phyloP scores from a whole-genome alignment of 805 yeast genomes.

The Nakazawaea pomicola region DNA sequence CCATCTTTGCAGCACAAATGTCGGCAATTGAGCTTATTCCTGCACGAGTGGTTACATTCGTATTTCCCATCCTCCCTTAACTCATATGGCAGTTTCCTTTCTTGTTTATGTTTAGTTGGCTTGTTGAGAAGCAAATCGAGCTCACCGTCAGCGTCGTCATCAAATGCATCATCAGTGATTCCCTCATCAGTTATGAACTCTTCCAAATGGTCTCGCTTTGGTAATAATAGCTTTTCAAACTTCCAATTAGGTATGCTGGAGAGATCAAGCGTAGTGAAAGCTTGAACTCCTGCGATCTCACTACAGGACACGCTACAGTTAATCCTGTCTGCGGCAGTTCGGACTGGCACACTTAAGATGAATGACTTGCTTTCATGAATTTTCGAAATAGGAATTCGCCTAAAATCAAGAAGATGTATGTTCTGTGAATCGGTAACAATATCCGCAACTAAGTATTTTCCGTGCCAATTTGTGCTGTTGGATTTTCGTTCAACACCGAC shows the following conservation, averaged over 20 bases:
- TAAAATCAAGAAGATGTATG: slow-evolving; percentile 35
- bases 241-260: slow-evolving; percentile 3
- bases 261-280: background rate
- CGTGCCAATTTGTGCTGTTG: slow-evolving; percentile 26
- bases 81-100: slow-evolving; percentile 12
- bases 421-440: slow-evolving; percentile 23
- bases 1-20: slow-evolving; percentile 47
- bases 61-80: slow-evolving; percentile 25
- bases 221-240: slow-evolving; percentile 1
- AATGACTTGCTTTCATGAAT: slow-evolving; percentile 22
- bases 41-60: slow-evolving; percentile 39
- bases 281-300: slow-evolving; percentile 30
- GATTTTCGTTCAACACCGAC: no score
- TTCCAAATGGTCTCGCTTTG: slow-evolving; percentile 4
- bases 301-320: slow-evolving; percentile 31
- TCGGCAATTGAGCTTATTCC: slow-evolving; percentile 31
- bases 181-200: slow-evolving; percentile 15
- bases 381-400: slow-evolving; percentile 30
- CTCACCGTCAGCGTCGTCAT: slow-evolving; percentile 19
- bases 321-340: slow-evolving; percentile 19
- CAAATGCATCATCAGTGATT: slow-evolving; percentile 26
- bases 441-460: slow-evolving; percentile 25
- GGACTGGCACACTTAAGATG: slow-evolving; percentile 20
- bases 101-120: slow-evolving; percentile 1
- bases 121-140: slow-evolving; percentile 9